A percentile compares a stretch with the other conserved stretches of the same genome.
phyloP scores from a whole-genome alignment of 768 basidiomycete species.

The Lentinula edodes region DNA sequence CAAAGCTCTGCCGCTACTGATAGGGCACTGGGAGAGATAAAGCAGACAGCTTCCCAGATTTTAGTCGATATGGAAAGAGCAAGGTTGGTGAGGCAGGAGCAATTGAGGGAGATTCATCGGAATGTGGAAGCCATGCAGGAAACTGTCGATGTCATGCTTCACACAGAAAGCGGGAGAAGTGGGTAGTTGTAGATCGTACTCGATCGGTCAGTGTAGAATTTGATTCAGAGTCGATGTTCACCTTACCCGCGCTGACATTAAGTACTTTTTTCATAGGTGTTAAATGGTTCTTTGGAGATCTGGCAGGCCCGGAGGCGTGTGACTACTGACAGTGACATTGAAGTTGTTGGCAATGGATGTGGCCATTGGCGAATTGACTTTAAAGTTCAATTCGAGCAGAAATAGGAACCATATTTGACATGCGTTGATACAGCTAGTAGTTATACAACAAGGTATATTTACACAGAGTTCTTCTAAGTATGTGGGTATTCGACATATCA shows the following conservation, averaged over 20 bases:
- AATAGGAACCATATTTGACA: not conserved
- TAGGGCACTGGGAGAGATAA: not conserved
- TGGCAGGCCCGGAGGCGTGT: not conserved
- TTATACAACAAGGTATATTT: not conserved
- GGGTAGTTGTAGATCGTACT: not conserved
- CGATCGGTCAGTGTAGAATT: not conserved
- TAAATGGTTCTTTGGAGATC: not conserved
- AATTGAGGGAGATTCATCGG: not conserved
- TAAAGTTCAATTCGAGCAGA: not conserved
- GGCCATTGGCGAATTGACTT: not conserved
- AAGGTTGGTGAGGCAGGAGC: not conserved
- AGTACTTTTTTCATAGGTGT: not conserved
- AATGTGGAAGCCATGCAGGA: not conserved
- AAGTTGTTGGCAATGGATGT: not conserved
- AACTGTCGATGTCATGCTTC: not conserved
- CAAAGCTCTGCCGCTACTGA: not conserved
- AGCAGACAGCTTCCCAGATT: not conserved
- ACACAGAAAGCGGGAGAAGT: not conserved
- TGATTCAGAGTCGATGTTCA: not conserved
- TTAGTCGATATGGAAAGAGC: not conserved
- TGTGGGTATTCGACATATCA: not conserved
- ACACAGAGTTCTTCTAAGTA: not conserved
- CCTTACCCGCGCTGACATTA: not conserved
- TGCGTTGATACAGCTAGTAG: not conserved
- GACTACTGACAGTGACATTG: not conserved